Evolutionary conservation across 371 early-diverging fungal species (phyloP).

Genomic region (Saksenaea oblongispora): DNA sequence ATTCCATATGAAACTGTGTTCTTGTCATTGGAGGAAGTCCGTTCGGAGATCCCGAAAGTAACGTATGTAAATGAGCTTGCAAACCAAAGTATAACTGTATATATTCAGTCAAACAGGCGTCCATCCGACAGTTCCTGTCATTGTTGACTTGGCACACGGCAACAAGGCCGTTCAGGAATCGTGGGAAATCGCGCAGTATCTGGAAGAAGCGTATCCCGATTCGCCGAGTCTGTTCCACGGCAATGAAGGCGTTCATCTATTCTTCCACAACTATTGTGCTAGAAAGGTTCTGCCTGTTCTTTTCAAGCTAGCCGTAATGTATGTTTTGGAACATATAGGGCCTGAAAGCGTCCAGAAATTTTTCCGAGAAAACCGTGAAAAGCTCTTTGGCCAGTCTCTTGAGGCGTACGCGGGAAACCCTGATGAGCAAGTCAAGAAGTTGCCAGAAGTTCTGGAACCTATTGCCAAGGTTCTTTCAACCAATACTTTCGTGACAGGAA

Average conservation of each 20-base stretch:
- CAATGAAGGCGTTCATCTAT: slow-evolving; percentile 14
- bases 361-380: slow-evolving; percentile 11
- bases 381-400: slow-evolving; percentile 7
- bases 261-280: slow-evolving; percentile 16
- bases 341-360: slow-evolving; percentile 7
- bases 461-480: neutral
- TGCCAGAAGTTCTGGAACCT: neutral
- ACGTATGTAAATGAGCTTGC: slow-evolving; percentile 11
- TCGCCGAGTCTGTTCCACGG: slow-evolving; percentile 1
- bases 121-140: slow-evolving; percentile 18
- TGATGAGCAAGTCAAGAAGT: neutral
- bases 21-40: slow-evolving; percentile 8
- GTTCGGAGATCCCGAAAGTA: slow-evolving; percentile 7
- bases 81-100: too few relatives aligned
- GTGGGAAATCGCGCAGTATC: slow-evolving; percentile 22
- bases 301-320: slow-evolving; percentile 14
- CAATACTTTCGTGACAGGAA: slow-evolving; percentile 19
- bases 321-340: neutral
- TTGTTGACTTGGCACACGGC: slow-evolving; percentile 11
- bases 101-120: slow-evolving; percentile 13
- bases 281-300: neutral
- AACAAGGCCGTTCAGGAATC: slow-evolving; percentile 20
- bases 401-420: slow-evolving; percentile 15
- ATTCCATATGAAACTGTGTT: slow-evolving; percentile 17
- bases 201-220: slow-evolving; percentile 22